Evolutionary conservation across 2,329 filamentous ascomycete genomes (phyloP).

Genomic region (Fusarium transvaalense): DNA sequence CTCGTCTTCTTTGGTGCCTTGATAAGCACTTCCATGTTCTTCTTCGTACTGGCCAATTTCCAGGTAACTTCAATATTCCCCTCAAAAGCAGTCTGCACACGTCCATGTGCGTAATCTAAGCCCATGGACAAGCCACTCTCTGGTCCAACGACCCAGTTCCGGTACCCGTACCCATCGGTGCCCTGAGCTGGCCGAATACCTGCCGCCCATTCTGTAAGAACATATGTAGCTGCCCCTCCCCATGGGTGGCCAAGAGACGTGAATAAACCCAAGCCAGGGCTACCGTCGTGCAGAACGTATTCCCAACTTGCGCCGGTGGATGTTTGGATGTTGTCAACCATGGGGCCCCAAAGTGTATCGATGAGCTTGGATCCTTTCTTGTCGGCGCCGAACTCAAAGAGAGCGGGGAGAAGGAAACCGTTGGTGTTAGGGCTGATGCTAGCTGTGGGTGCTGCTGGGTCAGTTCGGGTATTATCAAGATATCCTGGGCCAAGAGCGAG

Average conservation of each 20-base stretch:
- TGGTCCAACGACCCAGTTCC: constrained; percentile 9
- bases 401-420: constrained; percentile 5
- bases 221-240: constrained; percentile 15
- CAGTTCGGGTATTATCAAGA: constrained; percentile 1
- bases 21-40: neutral
- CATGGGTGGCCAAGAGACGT: constrained; percentile 8
- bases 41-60: neutral
- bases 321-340: constrained; percentile 12
- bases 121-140: constrained; percentile 12
- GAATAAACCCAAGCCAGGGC: constrained; percentile 4
- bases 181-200: constrained; percentile 10
- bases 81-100: neutral
- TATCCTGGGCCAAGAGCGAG: constrained; percentile 7
- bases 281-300: constrained; percentile 5
- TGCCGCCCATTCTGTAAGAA: constrained; percentile 13
- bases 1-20: constrained; percentile 5
- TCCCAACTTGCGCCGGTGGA: constrained; percentile 14
- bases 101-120: neutral
- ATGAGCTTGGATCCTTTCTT: constrained; percentile 4
- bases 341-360: constrained; percentile 9
- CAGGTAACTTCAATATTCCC: constrained; percentile 3
- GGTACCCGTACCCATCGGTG: constrained; percentile 3
- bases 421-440: constrained; percentile 24
- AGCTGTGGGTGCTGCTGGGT: neutral
- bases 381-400: neutral